Conservation (phyloP, 163 green algal genomes). For the Trebouxia gelatinosa region DNA sequence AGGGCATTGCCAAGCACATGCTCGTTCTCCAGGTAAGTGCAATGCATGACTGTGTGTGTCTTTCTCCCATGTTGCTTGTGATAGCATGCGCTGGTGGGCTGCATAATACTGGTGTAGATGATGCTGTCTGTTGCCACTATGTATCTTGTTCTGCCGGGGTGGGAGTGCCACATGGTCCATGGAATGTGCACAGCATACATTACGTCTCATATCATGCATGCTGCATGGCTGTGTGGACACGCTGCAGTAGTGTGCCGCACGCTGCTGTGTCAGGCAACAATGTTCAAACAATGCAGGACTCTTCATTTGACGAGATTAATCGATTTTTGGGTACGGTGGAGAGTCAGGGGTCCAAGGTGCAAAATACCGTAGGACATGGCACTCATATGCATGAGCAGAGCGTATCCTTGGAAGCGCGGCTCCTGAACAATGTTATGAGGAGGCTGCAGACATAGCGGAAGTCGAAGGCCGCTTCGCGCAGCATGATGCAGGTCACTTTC, state of each 20-base stretch:
- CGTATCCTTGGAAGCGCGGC: slow-evolving; percentile 61
- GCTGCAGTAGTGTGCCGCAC: too few relatives aligned
- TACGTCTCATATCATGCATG: too few relatives aligned
- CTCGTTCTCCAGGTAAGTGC: slow-evolving; percentile 62
- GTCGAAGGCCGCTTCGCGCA: too few relatives aligned
- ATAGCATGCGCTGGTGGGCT: not conserved
- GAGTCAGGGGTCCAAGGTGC: slow-evolving; percentile 60
- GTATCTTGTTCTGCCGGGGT: too few relatives aligned
- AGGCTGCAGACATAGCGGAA: too few relatives aligned
- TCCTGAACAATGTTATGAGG: slow-evolving; percentile 67
- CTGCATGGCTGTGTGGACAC: too few relatives aligned
- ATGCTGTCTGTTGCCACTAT: not conserved
- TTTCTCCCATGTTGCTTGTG: not conserved
- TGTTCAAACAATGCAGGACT: slow-evolving; percentile 6
- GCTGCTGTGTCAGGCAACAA: too few relatives aligned
- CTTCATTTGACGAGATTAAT: slow-evolving; percentile 45
- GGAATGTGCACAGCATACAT: too few relatives aligned
- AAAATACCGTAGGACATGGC: slow-evolving; percentile 46
- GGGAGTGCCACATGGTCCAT: too few relatives aligned
- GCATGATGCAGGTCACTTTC: too few relatives aligned
- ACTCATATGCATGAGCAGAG: slow-evolving; percentile 43
- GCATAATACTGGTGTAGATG: not conserved
- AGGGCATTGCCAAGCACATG: slow-evolving; percentile 85
- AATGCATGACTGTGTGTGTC: not conserved
- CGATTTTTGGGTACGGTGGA: slow-evolving; percentile 70